Percentiles rank a stretch among this genome's conserved stretches.
Conservation (phyloP, 2,329 filamentous ascomycete genomes). For the Drechslerella dactyloides region DNA sequence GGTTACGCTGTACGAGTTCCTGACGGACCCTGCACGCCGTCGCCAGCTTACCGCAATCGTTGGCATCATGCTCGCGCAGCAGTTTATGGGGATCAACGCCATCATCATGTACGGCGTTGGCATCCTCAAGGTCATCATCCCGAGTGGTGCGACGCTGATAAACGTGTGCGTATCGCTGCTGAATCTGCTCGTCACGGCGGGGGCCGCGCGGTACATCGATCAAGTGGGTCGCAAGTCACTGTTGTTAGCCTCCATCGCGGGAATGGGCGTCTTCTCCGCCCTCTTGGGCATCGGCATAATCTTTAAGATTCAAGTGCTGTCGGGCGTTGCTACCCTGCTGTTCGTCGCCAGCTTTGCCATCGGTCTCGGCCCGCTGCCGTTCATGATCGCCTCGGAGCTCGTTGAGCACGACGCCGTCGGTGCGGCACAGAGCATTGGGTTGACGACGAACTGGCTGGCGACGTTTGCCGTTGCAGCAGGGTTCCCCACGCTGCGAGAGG, state of each 20-base stretch:
- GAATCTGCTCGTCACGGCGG: constrained; percentile 82
- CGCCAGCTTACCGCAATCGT: constrained; percentile 81
- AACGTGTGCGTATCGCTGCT: constrained; percentile 86
- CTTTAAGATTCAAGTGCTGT: constrained; percentile 73
- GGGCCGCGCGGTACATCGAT: constrained; percentile 83
- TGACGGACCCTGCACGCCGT: constrained; percentile 71
- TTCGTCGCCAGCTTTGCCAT: constrained; percentile 92
- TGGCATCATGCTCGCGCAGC: constrained; percentile 90
- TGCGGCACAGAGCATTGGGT: constrained; percentile 84
- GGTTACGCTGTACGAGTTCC: constrained; percentile 69
- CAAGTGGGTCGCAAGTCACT: constrained; percentile 85
- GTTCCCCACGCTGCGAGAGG: constrained; percentile 81
- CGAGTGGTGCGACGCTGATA: constrained; percentile 78
- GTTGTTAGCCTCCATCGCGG: constrained; percentile 78
- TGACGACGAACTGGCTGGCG: constrained; percentile 85
- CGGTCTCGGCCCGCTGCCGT: constrained; percentile 90
- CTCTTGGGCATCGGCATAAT: constrained; percentile 81
- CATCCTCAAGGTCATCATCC: constrained; percentile 79
- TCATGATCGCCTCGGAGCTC: constrained; percentile 89
- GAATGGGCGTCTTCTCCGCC: constrained; percentile 80
- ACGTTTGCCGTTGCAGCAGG: constrained; percentile 92
- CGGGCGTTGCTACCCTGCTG: constrained; percentile 77
- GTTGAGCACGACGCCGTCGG: constrained; percentile 90
- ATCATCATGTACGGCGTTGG: constrained; percentile 99
- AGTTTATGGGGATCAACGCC: constrained; percentile 92